Conservation (phyloP, 129 eudicot species). For the Glebionis coronaria region DNA sequence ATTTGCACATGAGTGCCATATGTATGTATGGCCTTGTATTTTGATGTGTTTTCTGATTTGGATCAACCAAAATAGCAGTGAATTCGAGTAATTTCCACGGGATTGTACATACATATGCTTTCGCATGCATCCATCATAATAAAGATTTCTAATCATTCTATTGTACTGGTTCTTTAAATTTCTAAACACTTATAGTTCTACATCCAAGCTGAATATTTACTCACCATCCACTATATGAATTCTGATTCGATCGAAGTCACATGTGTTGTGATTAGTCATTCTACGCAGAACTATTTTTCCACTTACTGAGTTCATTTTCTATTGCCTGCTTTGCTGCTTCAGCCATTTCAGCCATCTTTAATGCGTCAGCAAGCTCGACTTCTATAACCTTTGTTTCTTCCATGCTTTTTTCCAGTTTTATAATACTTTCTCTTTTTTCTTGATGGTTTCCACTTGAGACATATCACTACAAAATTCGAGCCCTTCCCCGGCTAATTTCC, state of each 20-base stretch:
- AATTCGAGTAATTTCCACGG: slow-evolving; percentile 16
- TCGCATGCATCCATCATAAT: slow-evolving; percentile 19
- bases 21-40: slow-evolving; percentile 27
- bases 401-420: slow-evolving; percentile 39
- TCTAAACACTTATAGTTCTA: slow-evolving; percentile 7
- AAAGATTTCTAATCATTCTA: slow-evolving; percentile 22
- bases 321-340: slow-evolving; percentile 60
- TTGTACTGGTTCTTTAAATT: slow-evolving; percentile 18
- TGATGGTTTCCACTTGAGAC: no score
- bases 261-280: slow-evolving; percentile 2
- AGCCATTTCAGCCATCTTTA: slow-evolving; percentile 72
- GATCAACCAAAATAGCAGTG: slow-evolving; percentile 13
- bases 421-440: no score
- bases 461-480: no score
- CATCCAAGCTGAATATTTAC: slow-evolving; percentile 7
- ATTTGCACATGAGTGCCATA: slow-evolving; percentile 12
- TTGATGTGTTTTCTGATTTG: slow-evolving; percentile 27
- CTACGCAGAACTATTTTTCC: slow-evolving; percentile 29
- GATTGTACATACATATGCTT: slow-evolving; percentile 25
- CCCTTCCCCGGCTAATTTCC: no score
- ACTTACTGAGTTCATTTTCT: slow-evolving; percentile 59
- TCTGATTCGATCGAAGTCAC: not conserved
- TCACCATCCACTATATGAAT: not conserved
- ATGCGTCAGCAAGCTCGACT: slow-evolving; percentile 46
- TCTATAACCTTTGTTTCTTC: slow-evolving; percentile 54